Percentiles rank a stretch among this genome's conserved stretches.
Evolutionary conservation across 2,329 filamentous ascomycete species (phyloP).

Genomic region (Trichoderma sp.): DNA sequence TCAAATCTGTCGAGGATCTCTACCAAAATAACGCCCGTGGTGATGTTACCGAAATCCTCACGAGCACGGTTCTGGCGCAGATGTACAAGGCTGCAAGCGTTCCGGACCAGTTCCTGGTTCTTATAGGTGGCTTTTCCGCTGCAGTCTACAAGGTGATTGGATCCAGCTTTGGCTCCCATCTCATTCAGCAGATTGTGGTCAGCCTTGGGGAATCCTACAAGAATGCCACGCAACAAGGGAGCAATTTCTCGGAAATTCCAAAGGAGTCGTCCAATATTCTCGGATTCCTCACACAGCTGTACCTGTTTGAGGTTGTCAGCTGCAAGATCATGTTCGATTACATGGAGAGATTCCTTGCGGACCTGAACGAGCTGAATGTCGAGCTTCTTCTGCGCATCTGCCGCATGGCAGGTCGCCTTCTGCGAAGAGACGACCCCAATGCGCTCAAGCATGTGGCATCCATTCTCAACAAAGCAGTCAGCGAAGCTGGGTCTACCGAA

Average conservation of each 20-base stretch:
- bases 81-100: slow-evolving; percentile 77
- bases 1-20: slow-evolving; percentile 78
- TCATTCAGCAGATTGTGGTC: slow-evolving; percentile 76
- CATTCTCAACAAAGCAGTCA: slow-evolving; percentile 72
- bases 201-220: slow-evolving; percentile 70
- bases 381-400: slow-evolving; percentile 86
- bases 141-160: slow-evolving; percentile 86
- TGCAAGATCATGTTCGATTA: slow-evolving; percentile 89
- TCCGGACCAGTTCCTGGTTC: slow-evolving; percentile 85
- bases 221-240: slow-evolving; percentile 43
- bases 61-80: slow-evolving; percentile 76
- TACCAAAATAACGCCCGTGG: slow-evolving; percentile 86
- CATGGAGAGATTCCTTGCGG: slow-evolving; percentile 72
- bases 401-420: slow-evolving; percentile 75
- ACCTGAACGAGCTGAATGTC: slow-evolving; percentile 82
- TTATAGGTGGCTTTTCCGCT: slow-evolving; percentile 86
- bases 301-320: slow-evolving; percentile 87
- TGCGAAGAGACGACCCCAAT: slow-evolving; percentile 86
- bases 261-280: slow-evolving; percentile 68
- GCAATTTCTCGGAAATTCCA: slow-evolving; percentile 44
- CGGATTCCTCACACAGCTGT: slow-evolving; percentile 81
- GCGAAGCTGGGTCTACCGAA: slow-evolving; percentile 66
- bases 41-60: slow-evolving; percentile 78
- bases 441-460: slow-evolving; percentile 86
- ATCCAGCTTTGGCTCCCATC: slow-evolving; percentile 84